These are phyloP conservation scores for Botrytis tulipae DNA, from an alignment of 2,329 filamentous ascomycete species.

Conservation along the genomic window DNA sequence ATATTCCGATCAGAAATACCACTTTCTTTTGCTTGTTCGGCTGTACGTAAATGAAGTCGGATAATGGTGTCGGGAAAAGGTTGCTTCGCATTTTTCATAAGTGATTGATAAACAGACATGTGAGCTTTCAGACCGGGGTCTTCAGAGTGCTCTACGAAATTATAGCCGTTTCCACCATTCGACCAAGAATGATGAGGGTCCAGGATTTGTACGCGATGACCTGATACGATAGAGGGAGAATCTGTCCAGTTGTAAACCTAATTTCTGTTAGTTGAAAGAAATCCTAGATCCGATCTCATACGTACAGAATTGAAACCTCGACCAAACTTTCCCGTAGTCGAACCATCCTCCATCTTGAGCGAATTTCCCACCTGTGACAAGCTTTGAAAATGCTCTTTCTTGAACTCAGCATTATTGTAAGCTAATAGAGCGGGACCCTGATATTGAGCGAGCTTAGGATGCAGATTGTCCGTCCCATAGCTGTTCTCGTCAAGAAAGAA, in stretches of 20 bases:
- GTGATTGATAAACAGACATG: slow-evolving; percentile 35
- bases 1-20: slow-evolving; percentile 35
- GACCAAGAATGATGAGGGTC: slow-evolving; percentile 41
- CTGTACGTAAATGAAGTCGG: slow-evolving; percentile 39
- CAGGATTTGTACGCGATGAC: slow-evolving; percentile 36
- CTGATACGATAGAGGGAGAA: slow-evolving; percentile 40
- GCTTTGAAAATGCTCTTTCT: slow-evolving; percentile 36
- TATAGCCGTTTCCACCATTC: slow-evolving; percentile 35
- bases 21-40: slow-evolving; percentile 32
- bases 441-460: slow-evolving; percentile 35
- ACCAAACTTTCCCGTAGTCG: slow-evolving; percentile 41
- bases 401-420: slow-evolving; percentile 39
- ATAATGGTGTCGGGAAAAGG: slow-evolving; percentile 38
- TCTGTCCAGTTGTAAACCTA: slow-evolving; percentile 42
- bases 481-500: slow-evolving; percentile 35
- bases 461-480: slow-evolving; percentile 32
- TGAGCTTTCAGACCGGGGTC: slow-evolving; percentile 35
- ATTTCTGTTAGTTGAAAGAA: slow-evolving; percentile 14
- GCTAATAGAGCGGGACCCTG: slow-evolving; percentile 40
- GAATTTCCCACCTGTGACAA: slow-evolving; percentile 39
- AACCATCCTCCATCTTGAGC: slow-evolving; percentile 36
- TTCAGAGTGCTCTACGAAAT: slow-evolving; percentile 35
- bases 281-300: neutral
- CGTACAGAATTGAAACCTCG: slow-evolving; percentile 41
- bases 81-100: slow-evolving; percentile 28